phyloP scores from a whole-genome alignment of 805 yeast genomes.

The Barnettozyma botsteinii region DNA sequence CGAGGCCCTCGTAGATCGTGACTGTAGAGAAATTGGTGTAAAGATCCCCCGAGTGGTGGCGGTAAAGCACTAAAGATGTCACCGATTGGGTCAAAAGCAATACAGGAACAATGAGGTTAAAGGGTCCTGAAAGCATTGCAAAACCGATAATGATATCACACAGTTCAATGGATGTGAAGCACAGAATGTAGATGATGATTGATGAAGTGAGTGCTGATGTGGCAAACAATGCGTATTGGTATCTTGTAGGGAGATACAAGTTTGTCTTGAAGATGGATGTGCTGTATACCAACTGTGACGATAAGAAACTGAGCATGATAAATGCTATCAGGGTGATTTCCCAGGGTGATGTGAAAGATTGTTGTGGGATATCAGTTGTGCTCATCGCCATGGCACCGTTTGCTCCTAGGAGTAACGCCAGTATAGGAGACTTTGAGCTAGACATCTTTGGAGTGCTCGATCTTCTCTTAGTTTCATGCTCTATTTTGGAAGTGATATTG shows the following conservation, averaged over 20 bases:
- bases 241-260: conserved; percentile 48
- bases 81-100: not conserved
- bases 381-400: not conserved
- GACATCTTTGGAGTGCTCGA: not conserved
- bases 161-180: not conserved
- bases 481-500: not conserved
- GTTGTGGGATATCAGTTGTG: not conserved
- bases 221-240: conserved; percentile 1
- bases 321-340: conserved; percentile 20
- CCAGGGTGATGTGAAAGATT: not conserved
- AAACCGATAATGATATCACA: not conserved
- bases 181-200: not conserved
- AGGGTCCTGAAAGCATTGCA: not conserved
- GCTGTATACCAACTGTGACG: conserved; percentile 33
- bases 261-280: conserved; percentile 71
- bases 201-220: not conserved
- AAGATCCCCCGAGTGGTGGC: not conserved
- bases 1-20: conserved; percentile 15
- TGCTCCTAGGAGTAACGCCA: conserved; percentile 2
- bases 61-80: not conserved
- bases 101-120: conserved; percentile 1
- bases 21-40: conserved; percentile 2
- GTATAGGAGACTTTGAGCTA: conserved; percentile 4
- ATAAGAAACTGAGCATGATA: conserved; percentile 21
- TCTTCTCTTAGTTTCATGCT: not conserved